These are phyloP conservation scores for Trichosporon sp. DNA, from an alignment of 1,284 basidiomycete species.

Conservation along the genomic window DNA sequence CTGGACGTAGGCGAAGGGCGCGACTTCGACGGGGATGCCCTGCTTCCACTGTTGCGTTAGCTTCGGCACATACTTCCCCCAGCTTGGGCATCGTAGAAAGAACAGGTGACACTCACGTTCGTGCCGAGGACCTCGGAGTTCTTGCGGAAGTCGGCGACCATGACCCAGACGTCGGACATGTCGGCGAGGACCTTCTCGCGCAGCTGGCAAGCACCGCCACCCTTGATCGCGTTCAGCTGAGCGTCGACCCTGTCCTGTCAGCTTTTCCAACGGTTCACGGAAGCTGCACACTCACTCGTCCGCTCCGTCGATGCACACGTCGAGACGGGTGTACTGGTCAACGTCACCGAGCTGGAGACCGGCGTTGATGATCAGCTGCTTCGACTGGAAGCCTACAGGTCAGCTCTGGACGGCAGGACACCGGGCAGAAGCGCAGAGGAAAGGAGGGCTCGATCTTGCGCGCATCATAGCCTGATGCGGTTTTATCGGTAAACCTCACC, in stretches of 20 bases:
- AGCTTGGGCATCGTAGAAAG: neutral
- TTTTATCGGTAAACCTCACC: too few species aligned
- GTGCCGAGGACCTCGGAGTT: slow-evolving; percentile 77
- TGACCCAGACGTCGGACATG: slow-evolving; percentile 87
- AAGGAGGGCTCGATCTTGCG: neutral
- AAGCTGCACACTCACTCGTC: slow-evolving; percentile 68
- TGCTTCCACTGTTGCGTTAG: slow-evolving; percentile 62
- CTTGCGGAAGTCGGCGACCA: slow-evolving; percentile 95
- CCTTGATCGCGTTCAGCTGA: slow-evolving; percentile 90
- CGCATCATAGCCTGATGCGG: too few species aligned
- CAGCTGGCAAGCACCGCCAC: slow-evolving; percentile 93
- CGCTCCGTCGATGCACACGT: slow-evolving; percentile 95
- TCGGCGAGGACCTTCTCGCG: slow-evolving; percentile 96
- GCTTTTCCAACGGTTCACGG: neutral
- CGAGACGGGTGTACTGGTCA: slow-evolving; percentile 80
- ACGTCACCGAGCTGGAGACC: slow-evolving; percentile 83
- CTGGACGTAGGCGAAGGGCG: slow-evolving; percentile 89
- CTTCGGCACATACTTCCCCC: too few species aligned
- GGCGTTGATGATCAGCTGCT: slow-evolving; percentile 82
- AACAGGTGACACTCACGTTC: slow-evolving; percentile 56
- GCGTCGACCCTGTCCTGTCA: slow-evolving; percentile 66
- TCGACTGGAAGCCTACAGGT: slow-evolving; percentile 83
- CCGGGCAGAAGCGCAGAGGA: neutral
- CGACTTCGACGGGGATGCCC: slow-evolving; percentile 93
- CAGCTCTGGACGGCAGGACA: neutral